These are phyloP conservation scores for Tylopilus vinaceipallidus DNA, from an alignment of 768 basidiomycete genomes.

Conservation along the genomic window DNA sequence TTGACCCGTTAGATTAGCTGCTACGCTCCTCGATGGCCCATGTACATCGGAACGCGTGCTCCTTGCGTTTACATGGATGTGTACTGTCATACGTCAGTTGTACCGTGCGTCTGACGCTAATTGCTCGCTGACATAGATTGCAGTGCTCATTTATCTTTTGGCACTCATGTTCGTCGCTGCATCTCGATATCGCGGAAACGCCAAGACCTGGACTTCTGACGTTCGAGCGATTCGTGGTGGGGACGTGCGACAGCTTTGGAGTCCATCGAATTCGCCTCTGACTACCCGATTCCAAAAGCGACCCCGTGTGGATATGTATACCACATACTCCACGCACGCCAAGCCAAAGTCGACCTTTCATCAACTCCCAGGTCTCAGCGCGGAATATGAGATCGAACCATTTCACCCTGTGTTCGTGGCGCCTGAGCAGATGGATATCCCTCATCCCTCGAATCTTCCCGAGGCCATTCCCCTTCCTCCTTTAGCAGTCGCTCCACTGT, in stretches of 20 bases:
- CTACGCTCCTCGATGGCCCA: neutral
- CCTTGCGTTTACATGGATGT: slow-evolving; percentile 60
- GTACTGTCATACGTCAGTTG: slow-evolving; percentile 40
- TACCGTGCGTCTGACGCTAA: neutral
- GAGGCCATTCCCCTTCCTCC: slow-evolving; percentile 28
- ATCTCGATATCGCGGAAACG: slow-evolving; percentile 42
- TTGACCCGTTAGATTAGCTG: slow-evolving; percentile 3
- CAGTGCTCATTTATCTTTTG: slow-evolving; percentile 62
- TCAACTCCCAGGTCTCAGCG: slow-evolving; percentile 39
- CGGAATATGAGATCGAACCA: slow-evolving; percentile 50
- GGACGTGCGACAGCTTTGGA: slow-evolving; percentile 27
- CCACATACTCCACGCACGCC: slow-evolving; percentile 43
- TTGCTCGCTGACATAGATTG: slow-evolving; percentile 3
- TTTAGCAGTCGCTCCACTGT: slow-evolving; percentile 11
- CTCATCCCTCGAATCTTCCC: slow-evolving; percentile 14
- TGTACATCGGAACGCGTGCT: slow-evolving; percentile 58
- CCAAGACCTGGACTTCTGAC: slow-evolving; percentile 49
- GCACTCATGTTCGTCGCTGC: slow-evolving; percentile 45
- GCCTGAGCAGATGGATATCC: slow-evolving; percentile 23
- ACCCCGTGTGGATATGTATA: slow-evolving; percentile 37
- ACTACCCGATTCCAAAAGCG: slow-evolving; percentile 37
- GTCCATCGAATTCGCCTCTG: slow-evolving; percentile 36
- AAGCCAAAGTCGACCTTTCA: slow-evolving; percentile 29
- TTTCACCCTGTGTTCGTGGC: slow-evolving; percentile 30
- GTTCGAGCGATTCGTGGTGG: slow-evolving; percentile 44